phyloP scores from a whole-genome alignment of 106 monocot species.

The Dendrobium catenatum region DNA sequence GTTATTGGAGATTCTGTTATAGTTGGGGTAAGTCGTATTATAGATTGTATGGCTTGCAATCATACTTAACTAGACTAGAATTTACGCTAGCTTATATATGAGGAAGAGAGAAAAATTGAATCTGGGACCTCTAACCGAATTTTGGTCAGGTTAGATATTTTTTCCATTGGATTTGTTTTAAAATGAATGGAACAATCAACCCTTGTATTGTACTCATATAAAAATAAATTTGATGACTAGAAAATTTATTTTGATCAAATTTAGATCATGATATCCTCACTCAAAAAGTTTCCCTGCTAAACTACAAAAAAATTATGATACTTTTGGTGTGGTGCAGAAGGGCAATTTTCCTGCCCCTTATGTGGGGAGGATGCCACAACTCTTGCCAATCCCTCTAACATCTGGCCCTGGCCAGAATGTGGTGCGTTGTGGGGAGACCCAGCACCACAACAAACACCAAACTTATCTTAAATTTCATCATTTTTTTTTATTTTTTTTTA shows the following conservation, averaged over 20 bases:
- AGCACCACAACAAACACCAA: not conserved
- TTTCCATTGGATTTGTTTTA: no score
- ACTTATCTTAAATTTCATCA: no score
- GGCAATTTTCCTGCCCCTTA: not conserved
- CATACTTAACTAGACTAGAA: not conserved
- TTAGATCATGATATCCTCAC: no score
- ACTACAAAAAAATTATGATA: not conserved
- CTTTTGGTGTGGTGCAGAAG: not conserved
- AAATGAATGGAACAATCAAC: no score
- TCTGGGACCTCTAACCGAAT: no score
- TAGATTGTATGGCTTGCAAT: not conserved
- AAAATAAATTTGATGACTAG: no score
- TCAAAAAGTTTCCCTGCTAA: no score
- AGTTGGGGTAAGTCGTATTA: slow-evolving; percentile 10
- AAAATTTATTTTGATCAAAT: no score
- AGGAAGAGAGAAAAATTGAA: not conserved
- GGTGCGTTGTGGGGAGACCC: not conserved
- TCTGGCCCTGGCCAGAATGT: not conserved
- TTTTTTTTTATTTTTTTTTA: no score
- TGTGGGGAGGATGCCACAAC: not conserved
- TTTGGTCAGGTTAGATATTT: no score
- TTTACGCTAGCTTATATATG: not conserved
- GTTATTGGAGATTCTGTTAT: slow-evolving; percentile 13
- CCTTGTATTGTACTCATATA: no score
- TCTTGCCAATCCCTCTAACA: not conserved